Percentiles rank a stretch among this genome's conserved stretches.
Evolutionary conservation across 2,329 filamentous ascomycete species (phyloP).

Genomic region (Mycosphaerella arachidis): DNA sequence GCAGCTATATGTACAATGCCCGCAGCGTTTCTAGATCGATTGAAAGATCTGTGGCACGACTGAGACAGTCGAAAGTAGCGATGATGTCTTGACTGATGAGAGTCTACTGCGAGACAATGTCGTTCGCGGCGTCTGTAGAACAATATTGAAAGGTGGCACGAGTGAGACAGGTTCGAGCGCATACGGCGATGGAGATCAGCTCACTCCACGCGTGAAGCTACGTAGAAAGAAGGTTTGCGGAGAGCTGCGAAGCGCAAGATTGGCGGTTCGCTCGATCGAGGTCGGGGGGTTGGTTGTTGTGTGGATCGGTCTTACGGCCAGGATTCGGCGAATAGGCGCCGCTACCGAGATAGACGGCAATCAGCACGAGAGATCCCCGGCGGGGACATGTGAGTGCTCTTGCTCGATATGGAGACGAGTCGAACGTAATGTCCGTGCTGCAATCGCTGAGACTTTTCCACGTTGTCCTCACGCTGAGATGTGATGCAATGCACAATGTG

Average conservation of each 20-base stretch:
- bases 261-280: not conserved
- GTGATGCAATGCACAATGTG: not conserved
- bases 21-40: constrained; percentile 11
- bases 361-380: not conserved
- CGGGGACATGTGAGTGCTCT: not conserved
- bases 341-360: not conserved
- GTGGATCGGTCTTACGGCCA: not conserved
- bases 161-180: constrained; percentile 7
- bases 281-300: not conserved
- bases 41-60: constrained; percentile 2
- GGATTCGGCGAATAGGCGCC: not conserved
- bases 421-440: not conserved
- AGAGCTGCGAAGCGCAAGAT: not conserved
- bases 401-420: not conserved
- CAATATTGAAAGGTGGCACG: constrained; percentile 1
- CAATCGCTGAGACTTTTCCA: not conserved
- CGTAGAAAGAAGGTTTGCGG: not conserved
- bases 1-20: constrained; percentile 8
- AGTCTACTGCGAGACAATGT: not conserved
- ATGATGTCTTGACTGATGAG: constrained; percentile 4
- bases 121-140: not conserved
- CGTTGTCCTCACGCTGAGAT: not conserved
- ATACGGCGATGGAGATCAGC: not conserved
- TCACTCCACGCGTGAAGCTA: not conserved
- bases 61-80: constrained; percentile 10